Base-by-base conservation (phyloP, 2,329 filamentous ascomycete genomes). In the Calonectria fujianensis region DNA sequence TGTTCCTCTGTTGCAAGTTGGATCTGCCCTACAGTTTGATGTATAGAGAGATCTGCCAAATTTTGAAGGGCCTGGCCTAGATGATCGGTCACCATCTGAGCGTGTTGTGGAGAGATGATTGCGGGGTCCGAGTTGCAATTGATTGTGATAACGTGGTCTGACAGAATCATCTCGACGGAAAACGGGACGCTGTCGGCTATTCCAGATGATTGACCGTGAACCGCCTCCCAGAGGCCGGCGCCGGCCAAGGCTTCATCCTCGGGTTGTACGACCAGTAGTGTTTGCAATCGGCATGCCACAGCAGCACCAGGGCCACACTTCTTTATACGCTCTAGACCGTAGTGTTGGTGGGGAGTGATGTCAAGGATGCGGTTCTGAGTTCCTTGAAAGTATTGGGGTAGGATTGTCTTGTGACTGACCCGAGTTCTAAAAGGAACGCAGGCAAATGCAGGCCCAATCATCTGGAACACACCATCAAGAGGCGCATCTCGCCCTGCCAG, bases 151-250 rank as follows among this genome's bases (percentile, higher is more conserved):
- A 18, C 20, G 14, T 59, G 1, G 4, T 59, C 54, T 7, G 54
- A 14, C 54, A 59, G 18, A 8, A 59, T 37, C 31, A 59, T 14
- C n/a, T 59, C 54, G 11, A 37, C 3, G 4, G 54, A 59, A 27
- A 59, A 59, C 3, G 54, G 54, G 6, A 59, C 32, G n/a, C 54
- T 59, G 7, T 59, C 32, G 8, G 54, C 54, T 27, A 59, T 59
- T 16, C 54, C 54, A 5, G 54, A 59, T 16, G 54, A 24, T 27
- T 59, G 54, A 4, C 54, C 54, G 13, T 59, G 54, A 4, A 37
- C 31, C 20, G 37, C n/a, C 11, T 59, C 32, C 54, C 54, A 59
- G 0, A 59, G 20, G 0, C 54, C 54, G 9, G 54, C 9, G 4
- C 54, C 54, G 3, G 54, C 54, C 20, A 59, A 11, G 13, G 20